These are phyloP conservation scores for Ogataea pignaliae DNA, from an alignment of 805 yeast genomes.

Conservation along the genomic window DNA sequence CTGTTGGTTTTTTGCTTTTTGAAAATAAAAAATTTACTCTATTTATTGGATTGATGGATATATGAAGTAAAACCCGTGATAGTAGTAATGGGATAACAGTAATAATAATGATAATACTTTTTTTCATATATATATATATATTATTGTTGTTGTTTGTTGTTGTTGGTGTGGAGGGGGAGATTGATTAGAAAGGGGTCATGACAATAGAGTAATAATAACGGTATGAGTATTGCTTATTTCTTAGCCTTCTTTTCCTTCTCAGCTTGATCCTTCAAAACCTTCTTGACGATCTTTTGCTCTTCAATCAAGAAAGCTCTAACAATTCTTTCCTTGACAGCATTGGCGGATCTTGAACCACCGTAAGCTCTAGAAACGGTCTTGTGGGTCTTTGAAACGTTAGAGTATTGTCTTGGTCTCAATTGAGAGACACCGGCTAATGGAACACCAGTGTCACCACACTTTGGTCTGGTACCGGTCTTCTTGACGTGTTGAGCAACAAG, in stretches of 20 bases:
- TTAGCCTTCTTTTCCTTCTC: slow-evolving; percentile 72
- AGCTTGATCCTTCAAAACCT: slow-evolving; percentile 95
- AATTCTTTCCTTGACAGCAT: slow-evolving; percentile 98
- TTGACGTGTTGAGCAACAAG: slow-evolving; percentile 96
- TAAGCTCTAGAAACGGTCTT: slow-evolving; percentile 99
- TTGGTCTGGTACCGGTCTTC: slow-evolving; percentile 83
- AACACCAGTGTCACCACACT: slow-evolving; percentile 84
- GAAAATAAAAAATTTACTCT: no score
- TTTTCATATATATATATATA: no score
- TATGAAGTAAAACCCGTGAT: no score
- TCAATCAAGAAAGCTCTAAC: slow-evolving; percentile 99
- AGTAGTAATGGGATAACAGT: no score
- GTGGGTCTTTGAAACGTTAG: slow-evolving; percentile 89
- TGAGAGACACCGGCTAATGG: slow-evolving; percentile 71
- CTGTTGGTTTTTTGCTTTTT: neutral
- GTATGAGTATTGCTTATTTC: slow-evolving; percentile 27
- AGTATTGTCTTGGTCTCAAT: slow-evolving; percentile 98
- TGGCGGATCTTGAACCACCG: slow-evolving; percentile 99
- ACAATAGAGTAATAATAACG: no score
- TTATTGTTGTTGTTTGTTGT: no score
- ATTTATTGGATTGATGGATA: no score
- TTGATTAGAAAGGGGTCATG: no score
- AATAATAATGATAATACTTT: no score
- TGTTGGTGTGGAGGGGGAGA: no score
- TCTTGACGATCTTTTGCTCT: slow-evolving; percentile 99